A percentile compares a stretch with the other conserved stretches of the same genome.
These are phyloP conservation scores for Adenanthera pavonina DNA, from an alignment of 306 rosid genomes.

Conservation along the genomic window DNA sequence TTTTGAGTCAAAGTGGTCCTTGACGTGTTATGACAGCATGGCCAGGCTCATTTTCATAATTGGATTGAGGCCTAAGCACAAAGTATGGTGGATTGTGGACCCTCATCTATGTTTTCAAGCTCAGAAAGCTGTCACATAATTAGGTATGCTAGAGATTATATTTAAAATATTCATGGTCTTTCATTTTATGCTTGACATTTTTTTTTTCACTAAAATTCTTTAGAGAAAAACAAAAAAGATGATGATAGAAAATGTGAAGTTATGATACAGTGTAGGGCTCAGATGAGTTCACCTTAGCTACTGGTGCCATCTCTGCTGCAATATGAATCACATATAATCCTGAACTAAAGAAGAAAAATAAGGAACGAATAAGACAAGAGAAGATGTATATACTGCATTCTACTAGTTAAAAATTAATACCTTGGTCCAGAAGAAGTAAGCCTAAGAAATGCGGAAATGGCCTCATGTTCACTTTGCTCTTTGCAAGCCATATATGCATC, in stretches of 20 bases:
- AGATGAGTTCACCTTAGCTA: conserved; percentile 79
- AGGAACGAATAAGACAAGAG: conserved; percentile 50
- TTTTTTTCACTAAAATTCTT: background rate
- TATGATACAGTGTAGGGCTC: conserved; percentile 17
- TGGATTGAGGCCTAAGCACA: background rate
- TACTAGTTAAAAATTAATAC: conserved; percentile 53
- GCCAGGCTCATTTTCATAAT: background rate
- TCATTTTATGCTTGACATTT: background rate
- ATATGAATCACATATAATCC: conserved; percentile 87
- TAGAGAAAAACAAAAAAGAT: background rate
- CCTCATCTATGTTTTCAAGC: background rate
- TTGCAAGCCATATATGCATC: conserved; percentile 72
- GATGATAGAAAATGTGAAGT: conserved; percentile 10
- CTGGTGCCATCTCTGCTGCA: conserved; percentile 99
- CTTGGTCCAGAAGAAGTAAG: conserved; percentile 64
- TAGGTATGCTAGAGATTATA: background rate
- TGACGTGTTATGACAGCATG: background rate
- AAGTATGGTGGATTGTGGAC: background rate
- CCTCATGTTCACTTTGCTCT: conserved; percentile 65
- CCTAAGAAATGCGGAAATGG: conserved; percentile 69
- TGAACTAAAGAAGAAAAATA: conserved; percentile 68
- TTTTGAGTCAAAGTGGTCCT: background rate
- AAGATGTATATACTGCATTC: conserved; percentile 26
- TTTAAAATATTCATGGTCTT: background rate
- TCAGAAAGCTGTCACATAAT: background rate